Percentiles rank a stretch among this genome's conserved stretches.
Evolutionary conservation across 495 filamentous ascomycete genomes (phyloP).

Genomic region (Lophiotrema nucula): DNA sequence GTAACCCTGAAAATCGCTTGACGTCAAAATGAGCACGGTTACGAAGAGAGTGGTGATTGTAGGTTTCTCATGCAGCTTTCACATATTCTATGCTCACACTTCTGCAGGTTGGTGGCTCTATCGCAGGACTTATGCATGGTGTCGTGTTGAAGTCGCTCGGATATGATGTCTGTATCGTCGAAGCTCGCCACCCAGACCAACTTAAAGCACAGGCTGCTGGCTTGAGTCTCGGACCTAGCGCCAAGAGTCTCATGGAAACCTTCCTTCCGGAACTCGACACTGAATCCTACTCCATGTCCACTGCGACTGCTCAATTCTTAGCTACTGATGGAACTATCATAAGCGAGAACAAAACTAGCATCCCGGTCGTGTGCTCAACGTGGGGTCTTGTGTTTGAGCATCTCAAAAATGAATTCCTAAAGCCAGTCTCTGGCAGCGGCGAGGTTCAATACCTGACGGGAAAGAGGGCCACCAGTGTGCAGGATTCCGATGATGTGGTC

Average conservation of each 20-base stretch:
- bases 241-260: neutral
- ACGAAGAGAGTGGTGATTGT: neutral
- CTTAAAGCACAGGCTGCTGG: conserved; percentile 7
- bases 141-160: conserved; percentile 40
- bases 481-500: neutral
- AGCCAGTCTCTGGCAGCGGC: neutral
- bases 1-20: neutral
- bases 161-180: conserved; percentile 38
- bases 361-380: neutral
- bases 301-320: neutral
- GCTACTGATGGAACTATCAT: neutral
- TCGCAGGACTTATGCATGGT: conserved; percentile 41
- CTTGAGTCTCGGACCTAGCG: conserved; percentile 1
- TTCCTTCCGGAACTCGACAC: neutral
- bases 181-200: conserved; percentile 8
- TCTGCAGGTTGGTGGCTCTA: conserved; percentile 42
- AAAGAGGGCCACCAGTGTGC: neutral
- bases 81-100: neutral
- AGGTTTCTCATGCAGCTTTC: neutral
- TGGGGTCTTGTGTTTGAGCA: conserved; percentile 7
- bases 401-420: neutral
- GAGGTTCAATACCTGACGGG: neutral
- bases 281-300: neutral
- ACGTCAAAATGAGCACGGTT: neutral
- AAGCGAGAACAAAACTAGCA: neutral